phyloP scores from a whole-genome alignment of 1,139 yeast genomes.

The Debaryomycetaceae sp. region DNA sequence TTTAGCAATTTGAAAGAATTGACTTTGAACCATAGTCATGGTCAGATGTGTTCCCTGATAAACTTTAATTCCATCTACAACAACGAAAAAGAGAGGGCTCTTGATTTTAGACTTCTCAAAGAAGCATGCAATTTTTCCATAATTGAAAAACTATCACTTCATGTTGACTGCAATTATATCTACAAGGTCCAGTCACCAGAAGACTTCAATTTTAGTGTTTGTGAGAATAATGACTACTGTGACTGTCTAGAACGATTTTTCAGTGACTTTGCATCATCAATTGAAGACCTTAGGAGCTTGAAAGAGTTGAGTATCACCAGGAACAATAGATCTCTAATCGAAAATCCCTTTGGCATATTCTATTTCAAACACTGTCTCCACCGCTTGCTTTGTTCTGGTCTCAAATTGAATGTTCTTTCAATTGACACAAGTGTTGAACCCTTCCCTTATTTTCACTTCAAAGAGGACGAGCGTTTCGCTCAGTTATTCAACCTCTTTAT shows the following conservation, averaged over 20 bases:
- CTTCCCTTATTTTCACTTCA: slow-evolving; percentile 7
- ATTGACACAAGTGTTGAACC: slow-evolving; percentile 9
- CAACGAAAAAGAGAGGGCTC: slow-evolving; percentile 6
- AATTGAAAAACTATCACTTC: slow-evolving; percentile 5
- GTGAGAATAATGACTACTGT: slow-evolving; percentile 6
- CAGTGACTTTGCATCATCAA: slow-evolving; percentile 2
- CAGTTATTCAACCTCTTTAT: slow-evolving; percentile 3
- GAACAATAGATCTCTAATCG: slow-evolving; percentile 8
- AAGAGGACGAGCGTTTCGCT: slow-evolving; percentile 4
- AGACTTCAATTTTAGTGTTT: slow-evolving; percentile 1
- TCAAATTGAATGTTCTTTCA: slow-evolving; percentile 3
- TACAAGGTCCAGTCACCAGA: slow-evolving; percentile 2
- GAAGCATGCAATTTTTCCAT: slow-evolving; percentile 2
- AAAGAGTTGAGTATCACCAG: slow-evolving; percentile 4
- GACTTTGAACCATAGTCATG: slow-evolving; percentile 11
- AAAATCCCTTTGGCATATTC: slow-evolving; percentile 9
- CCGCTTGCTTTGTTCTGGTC: slow-evolving; percentile 1
- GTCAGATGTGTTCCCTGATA: slow-evolving; percentile 5
- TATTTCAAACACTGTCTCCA: slow-evolving; percentile 7
- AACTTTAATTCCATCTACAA: slow-evolving; percentile 7
- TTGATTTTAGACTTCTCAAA: slow-evolving; percentile 5
- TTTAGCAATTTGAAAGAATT: slow-evolving; percentile 6
- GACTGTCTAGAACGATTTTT: slow-evolving; percentile 8
- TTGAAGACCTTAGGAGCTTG: neutral
- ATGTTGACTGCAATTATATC: slow-evolving; percentile 11